A percentile compares a stretch with the other conserved stretches of the same genome.
Conservation (phyloP, 129 eudicot genomes). For the Heracleum sosnowskyi region DNA sequence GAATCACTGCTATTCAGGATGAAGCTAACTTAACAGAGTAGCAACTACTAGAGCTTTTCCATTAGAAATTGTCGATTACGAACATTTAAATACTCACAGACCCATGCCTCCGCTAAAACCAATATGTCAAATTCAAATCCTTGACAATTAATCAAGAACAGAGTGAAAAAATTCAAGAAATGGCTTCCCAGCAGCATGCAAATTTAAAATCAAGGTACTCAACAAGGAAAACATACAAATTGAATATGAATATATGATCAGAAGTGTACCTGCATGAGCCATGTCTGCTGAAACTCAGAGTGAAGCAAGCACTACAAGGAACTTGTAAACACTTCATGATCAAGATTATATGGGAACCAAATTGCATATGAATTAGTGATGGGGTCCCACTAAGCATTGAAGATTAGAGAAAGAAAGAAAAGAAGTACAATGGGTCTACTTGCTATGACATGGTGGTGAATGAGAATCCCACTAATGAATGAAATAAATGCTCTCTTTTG, state of each 20-base stretch:
- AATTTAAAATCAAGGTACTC: neutral
- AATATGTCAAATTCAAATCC: neutral
- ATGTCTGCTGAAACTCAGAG: constrained; percentile 34
- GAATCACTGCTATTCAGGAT: neutral
- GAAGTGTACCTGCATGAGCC: constrained; percentile 38
- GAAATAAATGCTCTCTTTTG: constrained; percentile 19
- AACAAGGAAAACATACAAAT: no score
- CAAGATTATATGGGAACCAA: constrained; percentile 22
- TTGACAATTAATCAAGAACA: neutral
- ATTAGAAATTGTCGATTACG: neutral
- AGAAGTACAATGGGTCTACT: constrained; percentile 3
- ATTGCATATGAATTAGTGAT: constrained; percentile 36
- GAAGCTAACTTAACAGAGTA: neutral
- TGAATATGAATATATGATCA: no score
- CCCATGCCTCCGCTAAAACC: neutral
- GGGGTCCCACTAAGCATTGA: constrained; percentile 61
- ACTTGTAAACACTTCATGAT: constrained; percentile 14
- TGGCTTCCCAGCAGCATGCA: neutral
- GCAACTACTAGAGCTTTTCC: neutral
- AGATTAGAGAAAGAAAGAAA: neutral
- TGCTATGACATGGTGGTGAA: constrained; percentile 31
- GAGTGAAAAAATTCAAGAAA: neutral
- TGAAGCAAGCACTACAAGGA: constrained; percentile 28
- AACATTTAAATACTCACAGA: neutral
- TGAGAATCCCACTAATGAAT: constrained; percentile 41